Conservation (phyloP, 1,284 basidiomycete genomes). For the Trichosporon sp. region DNA sequence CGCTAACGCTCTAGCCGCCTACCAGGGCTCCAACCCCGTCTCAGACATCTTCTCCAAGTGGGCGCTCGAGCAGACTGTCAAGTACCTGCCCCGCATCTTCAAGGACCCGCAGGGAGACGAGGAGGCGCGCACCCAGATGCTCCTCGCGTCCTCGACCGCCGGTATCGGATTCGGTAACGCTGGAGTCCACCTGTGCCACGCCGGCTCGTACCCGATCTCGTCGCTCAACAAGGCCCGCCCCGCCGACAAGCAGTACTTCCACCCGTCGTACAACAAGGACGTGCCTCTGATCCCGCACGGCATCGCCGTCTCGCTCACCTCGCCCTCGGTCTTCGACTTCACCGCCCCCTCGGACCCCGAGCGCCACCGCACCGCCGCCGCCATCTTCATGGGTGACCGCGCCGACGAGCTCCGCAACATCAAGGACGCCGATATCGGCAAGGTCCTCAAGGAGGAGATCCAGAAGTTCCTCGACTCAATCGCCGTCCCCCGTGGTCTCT, state of each 20-base stretch:
- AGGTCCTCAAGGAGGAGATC: conserved; percentile 79
- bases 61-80: conserved; percentile 85
- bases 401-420: conserved; percentile 68
- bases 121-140: conserved; percentile 86
- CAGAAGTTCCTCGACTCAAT: conserved; percentile 82
- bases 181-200: conserved; percentile 75
- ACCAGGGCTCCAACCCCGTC: conserved; percentile 94
- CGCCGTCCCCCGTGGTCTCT: conserved; percentile 78
- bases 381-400: conserved; percentile 66
- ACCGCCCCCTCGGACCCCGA: conserved; percentile 85
- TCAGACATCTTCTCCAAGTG: conserved; percentile 94
- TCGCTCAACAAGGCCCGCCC: conserved; percentile 91
- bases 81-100: conserved; percentile 81
- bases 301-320: conserved; percentile 78
- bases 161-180: conserved; percentile 94
- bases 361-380: conserved; percentile 81
- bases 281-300: conserved; percentile 91
- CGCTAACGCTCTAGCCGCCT: conserved; percentile 53
- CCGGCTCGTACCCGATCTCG: conserved; percentile 58
- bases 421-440: conserved; percentile 74
- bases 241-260: conserved; percentile 64
- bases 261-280: conserved; percentile 73
- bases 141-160: conserved; percentile 59
- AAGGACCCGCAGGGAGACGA: conserved; percentile 65
- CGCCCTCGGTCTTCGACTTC: conserved; percentile 86